Conservation (phyloP, 192 early-diverging fungal genomes). For the Entomortierella beljakovae region DNA sequence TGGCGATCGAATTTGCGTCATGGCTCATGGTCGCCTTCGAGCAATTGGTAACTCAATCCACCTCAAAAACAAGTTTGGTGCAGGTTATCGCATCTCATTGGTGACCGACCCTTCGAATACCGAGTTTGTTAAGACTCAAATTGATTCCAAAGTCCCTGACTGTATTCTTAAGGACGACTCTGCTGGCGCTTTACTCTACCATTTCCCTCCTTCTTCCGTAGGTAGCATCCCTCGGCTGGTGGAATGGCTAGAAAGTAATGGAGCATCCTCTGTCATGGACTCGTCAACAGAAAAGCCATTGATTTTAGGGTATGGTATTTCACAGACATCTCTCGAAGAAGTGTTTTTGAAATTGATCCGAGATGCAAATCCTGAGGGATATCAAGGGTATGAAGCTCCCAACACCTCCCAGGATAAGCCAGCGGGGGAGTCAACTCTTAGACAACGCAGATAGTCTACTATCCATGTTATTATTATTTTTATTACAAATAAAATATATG, state of each 20-base stretch:
- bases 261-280: background rate
- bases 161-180: constrained; percentile 77
- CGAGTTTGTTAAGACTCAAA: constrained; percentile 58
- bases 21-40: constrained; percentile 71
- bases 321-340: constrained; percentile 76
- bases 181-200: constrained; percentile 74
- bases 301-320: constrained; percentile 68
- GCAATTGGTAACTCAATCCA: constrained; percentile 73
- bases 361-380: constrained; percentile 58
- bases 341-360: constrained; percentile 72
- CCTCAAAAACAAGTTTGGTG: constrained; percentile 80
- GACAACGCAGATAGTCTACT: too few relatives aligned
- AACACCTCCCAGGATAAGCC: constrained; percentile 21
- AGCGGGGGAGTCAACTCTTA: constrained; percentile 15
- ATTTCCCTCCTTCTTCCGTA: constrained; percentile 66
- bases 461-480: too few relatives aligned
- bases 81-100: constrained; percentile 77
- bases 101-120: constrained; percentile 63
- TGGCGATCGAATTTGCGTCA: constrained; percentile 73
- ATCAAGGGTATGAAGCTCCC: constrained; percentile 52
- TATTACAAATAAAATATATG: background rate
- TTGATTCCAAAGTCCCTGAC: constrained; percentile 59
- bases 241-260: constrained; percentile 66
- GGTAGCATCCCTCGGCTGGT: constrained; percentile 63
- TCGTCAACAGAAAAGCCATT: background rate